A percentile compares a stretch with the other conserved stretches of the same genome.
Evolutionary conservation across 2,329 filamentous ascomycete genomes (phyloP).

Genomic region (Nemania serpens): DNA sequence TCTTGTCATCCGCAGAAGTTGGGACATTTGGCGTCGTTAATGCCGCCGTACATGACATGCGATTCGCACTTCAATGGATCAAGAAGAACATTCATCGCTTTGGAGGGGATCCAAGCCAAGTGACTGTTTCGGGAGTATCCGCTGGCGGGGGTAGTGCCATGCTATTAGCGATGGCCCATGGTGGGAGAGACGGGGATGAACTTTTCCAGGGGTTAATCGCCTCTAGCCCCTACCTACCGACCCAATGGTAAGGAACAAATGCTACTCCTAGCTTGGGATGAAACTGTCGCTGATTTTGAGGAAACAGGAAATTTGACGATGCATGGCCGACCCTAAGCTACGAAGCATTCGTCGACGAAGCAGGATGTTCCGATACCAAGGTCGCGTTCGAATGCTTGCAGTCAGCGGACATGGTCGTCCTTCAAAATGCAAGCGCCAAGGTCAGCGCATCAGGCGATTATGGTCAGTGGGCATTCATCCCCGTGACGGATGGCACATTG

Average conservation of each 20-base stretch:
- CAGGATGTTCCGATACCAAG: conserved; percentile 40
- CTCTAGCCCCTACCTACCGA: conserved; percentile 56
- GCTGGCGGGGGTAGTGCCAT: conserved; percentile 57
- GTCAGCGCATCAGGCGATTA: conserved; percentile 37
- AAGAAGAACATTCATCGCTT: conserved; percentile 56
- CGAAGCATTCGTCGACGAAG: conserved; percentile 41
- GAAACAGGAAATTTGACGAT: conserved; percentile 40
- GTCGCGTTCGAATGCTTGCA: conserved; percentile 44
- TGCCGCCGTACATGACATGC: conserved; percentile 52
- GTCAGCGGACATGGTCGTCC: conserved; percentile 39
- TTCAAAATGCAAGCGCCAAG: conserved; percentile 44
- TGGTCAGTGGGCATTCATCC: conserved; percentile 45
- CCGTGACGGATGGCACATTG: conserved; percentile 45
- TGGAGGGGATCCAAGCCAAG: conserved; percentile 56
- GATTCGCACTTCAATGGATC: conserved; percentile 58
- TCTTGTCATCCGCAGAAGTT: conserved; percentile 53
- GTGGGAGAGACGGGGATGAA: conserved; percentile 46
- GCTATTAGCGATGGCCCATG: conserved; percentile 54
- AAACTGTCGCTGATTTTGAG: conserved; percentile 8
- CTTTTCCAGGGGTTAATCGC: conserved; percentile 53
- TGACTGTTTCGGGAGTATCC: conserved; percentile 59
- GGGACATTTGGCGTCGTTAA: conserved; percentile 47
- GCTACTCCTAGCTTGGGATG: neutral
- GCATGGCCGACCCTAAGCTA: conserved; percentile 40
- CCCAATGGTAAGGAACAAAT: conserved; percentile 50